Evolutionary conservation across 2,329 filamentous ascomycete genomes (phyloP), one percentile per base, ranked within the genome.

Genomic region (Leptographium flavum): DNA sequence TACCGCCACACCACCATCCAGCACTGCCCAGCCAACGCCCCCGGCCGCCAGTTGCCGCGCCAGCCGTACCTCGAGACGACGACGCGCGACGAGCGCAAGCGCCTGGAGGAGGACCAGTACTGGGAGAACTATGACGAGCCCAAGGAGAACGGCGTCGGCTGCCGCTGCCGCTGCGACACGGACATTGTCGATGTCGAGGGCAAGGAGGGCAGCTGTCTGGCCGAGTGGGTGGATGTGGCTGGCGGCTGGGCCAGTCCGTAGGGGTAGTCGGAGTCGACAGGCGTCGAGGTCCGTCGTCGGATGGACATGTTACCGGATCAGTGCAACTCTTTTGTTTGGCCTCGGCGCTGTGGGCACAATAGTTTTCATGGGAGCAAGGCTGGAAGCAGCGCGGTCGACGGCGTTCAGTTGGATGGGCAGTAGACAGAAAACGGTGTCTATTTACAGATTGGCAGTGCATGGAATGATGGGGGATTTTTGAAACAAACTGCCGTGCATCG

Each of bases 1-100:
- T 98, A 98, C 67, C 79, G 92, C 58, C 92, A 98, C 65, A 98
- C 92, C 7, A 98, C 92, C 4, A 98, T 98, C 58, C 90, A 96
- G 65, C 92, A 98, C 64, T 98, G 92, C 58, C 92, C 92, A 2
- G 87, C 88, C 45, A 98, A 98, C 59, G 92, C 92, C 3, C 92
- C 90, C 0, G 80, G 82, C 13, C 80, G 85, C 40, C 92, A 98
- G 64, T 73, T 94, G 37, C 77, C 83, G 4, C 78, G 87, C 47
- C 73, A 79, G 43, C 87, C 86, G 1, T 95, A 72, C 60, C 76
- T 94, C 15, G 87, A 95, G 63, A 77, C 67, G 67, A 92, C 85
- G 15, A 93, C 85, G 0, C 56, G 71, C 14, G 83, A 94, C 53
- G 81, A 88, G 59, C 87, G 85, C 65, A 81, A 85, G 63, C 80